Conservation (phyloP, 2,329 filamentous ascomycete genomes). For the Aureobasidium zeae region DNA sequence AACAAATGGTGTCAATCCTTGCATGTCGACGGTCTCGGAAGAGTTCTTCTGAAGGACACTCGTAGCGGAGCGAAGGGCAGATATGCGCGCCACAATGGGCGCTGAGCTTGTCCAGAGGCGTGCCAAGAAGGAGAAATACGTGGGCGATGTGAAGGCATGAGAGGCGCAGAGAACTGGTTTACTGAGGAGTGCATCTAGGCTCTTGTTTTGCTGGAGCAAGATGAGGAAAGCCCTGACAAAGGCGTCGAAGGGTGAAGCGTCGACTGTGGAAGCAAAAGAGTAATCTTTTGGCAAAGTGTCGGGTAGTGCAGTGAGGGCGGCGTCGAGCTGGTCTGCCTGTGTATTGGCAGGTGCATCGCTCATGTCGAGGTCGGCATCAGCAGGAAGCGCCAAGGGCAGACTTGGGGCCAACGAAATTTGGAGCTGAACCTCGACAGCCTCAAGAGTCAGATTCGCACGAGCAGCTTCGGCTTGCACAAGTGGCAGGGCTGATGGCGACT, state of each 20-base stretch:
- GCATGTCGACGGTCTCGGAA: conserved; percentile 53
- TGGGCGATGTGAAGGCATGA: conserved; percentile 48
- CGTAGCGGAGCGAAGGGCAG: conserved; percentile 59
- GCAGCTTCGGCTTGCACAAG: conserved; percentile 60
- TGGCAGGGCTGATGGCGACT: conserved; percentile 33
- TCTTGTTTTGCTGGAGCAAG: conserved; percentile 10
- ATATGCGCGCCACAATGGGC: conserved; percentile 57
- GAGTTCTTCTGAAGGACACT: conserved; percentile 46
- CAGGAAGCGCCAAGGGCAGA: conserved; percentile 39
- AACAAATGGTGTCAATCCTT: conserved; percentile 73
- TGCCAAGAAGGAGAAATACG: conserved; percentile 67
- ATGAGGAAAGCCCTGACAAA: conserved; percentile 14
- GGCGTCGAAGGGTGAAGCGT: conserved; percentile 10
- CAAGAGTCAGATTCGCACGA: conserved; percentile 61
- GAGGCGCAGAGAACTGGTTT: neutral
- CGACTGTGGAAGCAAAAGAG: conserved; percentile 16
- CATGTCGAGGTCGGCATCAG: conserved; percentile 46
- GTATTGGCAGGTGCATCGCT: conserved; percentile 27
- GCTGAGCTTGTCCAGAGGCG: conserved; percentile 65
- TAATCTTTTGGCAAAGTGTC: neutral
- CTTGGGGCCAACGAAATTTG: conserved; percentile 57
- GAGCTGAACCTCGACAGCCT: conserved; percentile 64
- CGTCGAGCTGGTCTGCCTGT: neutral
- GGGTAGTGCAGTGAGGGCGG: conserved; percentile 1
- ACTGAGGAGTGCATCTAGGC: conserved; percentile 12